A percentile compares a stretch with the other conserved stretches of the same genome.
These are phyloP conservation scores for Penicillium sp. DNA, from an alignment of 2,329 filamentous ascomycete genomes.

Conservation along the genomic window DNA sequence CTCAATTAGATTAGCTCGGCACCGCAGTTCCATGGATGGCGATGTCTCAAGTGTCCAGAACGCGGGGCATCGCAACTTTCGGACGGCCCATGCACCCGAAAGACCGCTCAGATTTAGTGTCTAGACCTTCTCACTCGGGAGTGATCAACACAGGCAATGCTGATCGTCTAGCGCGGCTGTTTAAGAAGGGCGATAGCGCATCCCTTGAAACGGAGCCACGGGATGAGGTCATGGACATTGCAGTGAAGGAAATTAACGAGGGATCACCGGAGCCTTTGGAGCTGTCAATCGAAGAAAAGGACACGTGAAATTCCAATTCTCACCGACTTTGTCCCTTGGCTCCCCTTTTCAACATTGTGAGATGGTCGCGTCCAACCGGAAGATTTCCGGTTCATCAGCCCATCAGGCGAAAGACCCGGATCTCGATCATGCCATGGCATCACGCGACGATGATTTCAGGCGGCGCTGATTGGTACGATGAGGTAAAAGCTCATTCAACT, in stretches of 20 bases:
- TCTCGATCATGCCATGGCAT: slow-evolving; percentile 18
- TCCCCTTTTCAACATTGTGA: neutral
- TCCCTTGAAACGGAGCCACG: slow-evolving; percentile 15
- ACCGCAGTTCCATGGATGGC: slow-evolving; percentile 5
- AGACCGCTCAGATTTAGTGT: neutral
- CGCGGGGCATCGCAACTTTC: slow-evolving; percentile 3
- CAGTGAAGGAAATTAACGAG: neutral
- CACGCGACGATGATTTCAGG: slow-evolving; percentile 13
- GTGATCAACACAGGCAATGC: slow-evolving; percentile 10
- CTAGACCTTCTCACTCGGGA: slow-evolving; percentile 8
- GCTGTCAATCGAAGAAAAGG: neutral
- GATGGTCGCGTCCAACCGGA: slow-evolving; percentile 2
- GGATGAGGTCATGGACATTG: neutral
- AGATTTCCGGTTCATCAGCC: slow-evolving; percentile 11
- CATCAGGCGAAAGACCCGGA: slow-evolving; percentile 7
- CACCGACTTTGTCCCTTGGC: neutral
- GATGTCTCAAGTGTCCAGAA: neutral
- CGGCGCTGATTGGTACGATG: neutral
- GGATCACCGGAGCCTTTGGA: neutral
- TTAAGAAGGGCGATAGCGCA: slow-evolving; percentile 7
- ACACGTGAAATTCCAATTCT: neutral
- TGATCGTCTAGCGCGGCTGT: slow-evolving; percentile 18
- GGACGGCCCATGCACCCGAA: neutral
- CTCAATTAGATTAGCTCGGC: slow-evolving; percentile 11
- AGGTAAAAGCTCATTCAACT: too few species aligned